A percentile compares a stretch with the other conserved stretches of the same genome.
phyloP scores from a whole-genome alignment of 768 basidiomycete species.

The Chalciporus pseudorubinellus region DNA sequence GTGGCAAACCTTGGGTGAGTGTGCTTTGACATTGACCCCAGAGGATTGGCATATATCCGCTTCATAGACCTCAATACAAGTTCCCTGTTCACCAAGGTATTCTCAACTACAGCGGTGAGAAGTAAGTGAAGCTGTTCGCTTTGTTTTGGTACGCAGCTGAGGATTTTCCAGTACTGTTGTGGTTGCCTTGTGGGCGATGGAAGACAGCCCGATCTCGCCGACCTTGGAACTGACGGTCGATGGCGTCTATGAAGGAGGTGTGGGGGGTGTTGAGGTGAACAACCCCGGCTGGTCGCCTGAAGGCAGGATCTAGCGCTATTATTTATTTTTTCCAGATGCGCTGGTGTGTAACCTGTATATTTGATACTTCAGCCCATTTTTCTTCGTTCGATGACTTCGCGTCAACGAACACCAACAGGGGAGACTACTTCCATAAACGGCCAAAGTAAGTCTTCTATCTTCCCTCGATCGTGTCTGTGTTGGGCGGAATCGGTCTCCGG shows the following conservation, averaged over 20 bases:
- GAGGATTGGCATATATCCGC: conserved; percentile 4
- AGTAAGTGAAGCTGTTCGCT: conserved; percentile 39
- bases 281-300: conserved; percentile 56
- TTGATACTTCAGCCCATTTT: too few relatives aligned
- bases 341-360: neutral
- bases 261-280: conserved; percentile 52
- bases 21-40: neutral
- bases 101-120: conserved; percentile 65
- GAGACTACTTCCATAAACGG: neutral
- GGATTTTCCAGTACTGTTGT: conserved; percentile 45
- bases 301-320: conserved; percentile 14
- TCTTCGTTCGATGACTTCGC: too few relatives aligned
- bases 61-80: conserved; percentile 65
- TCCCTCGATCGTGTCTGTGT: neutral
- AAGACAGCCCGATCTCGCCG: conserved; percentile 45
- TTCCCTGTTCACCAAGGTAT: conserved; percentile 87
- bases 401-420: neutral
- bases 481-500: too few relatives aligned
- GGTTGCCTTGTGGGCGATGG: conserved; percentile 71
- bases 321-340: neutral
- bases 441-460: neutral
- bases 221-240: conserved; percentile 55
- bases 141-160: conserved; percentile 1
- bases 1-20: conserved; percentile 67
- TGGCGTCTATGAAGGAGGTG: conserved; percentile 60